Evolutionary conservation across 2,329 filamentous ascomycete species (phyloP), one percentile per base, ranked within the genome.

Genomic region (Diaporthe velutina): DNA sequence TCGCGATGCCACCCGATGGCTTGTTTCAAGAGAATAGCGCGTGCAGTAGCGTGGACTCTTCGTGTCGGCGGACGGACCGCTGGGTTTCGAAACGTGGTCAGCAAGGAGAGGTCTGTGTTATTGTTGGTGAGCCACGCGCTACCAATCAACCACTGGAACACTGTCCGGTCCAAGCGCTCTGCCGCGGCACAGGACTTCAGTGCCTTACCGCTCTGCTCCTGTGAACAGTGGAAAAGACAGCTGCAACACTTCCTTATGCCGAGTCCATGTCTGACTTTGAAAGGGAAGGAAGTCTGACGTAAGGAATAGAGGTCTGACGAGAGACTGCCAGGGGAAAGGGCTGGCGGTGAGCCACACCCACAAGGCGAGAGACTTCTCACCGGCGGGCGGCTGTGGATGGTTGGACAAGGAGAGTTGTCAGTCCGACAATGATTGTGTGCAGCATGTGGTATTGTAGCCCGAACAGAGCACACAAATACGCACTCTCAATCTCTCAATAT

Each of bases 1-100:
- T 50, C 61, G 30, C 33, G 61, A 67, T 50, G 45, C 28, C 58
- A 67, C 61, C 61, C 61, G 61, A 52, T 52, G 61, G 61, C 61
- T 67, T 67, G 61, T 67, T 67, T 67, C 61, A 67, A 67, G 33
- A 50, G 22, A 28, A 25, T 28, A 22, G 61, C 42, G 61, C 42
- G 28, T 67, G 61, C 61, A 67, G 61, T 67, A 67, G 61, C 33
- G 61, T 22, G 22, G 45, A 17, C 45, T 35, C 22, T 35, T 42
- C 45, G 30, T 45, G 38, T 15, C 40, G 19, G 60, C 9, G 40
- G 38, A 19, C 15, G 35, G 35, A 38, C 22, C 8, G 15, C 4
- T 25, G 45, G 45, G 61, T 25, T 50, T 67, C 61, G 61, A 67
- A 67, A 67, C 61, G 19, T 50, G 61, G 61, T 52, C 30, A 30